Conservation (phyloP, 768 basidiomycete species). For the Sarcodon aspratus region DNA sequence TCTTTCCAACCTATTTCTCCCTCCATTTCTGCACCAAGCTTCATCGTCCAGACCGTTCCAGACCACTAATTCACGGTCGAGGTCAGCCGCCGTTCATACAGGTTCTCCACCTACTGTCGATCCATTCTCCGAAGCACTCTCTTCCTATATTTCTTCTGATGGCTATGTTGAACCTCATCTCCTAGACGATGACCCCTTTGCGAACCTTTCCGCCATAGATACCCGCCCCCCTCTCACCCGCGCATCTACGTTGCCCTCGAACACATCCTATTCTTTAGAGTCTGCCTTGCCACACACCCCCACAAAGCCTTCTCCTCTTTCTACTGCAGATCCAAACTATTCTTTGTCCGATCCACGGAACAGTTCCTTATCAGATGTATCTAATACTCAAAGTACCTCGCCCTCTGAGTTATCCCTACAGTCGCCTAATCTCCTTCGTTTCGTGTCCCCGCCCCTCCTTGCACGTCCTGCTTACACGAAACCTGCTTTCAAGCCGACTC, state of each 20-base stretch:
- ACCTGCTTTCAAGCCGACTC: constrained; percentile 27
- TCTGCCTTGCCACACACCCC: constrained; percentile 2
- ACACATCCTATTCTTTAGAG: constrained; percentile 6
- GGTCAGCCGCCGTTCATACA: constrained; percentile 8
- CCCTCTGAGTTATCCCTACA: constrained; percentile 6
- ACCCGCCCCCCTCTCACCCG: not conserved
- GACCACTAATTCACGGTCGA: constrained; percentile 1
- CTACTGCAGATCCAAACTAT: not conserved
- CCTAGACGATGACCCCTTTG: constrained; percentile 68
- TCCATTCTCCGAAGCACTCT: not conserved
- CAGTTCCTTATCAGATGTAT: constrained; percentile 3
- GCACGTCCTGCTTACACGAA: constrained; percentile 27
- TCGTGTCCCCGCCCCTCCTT: constrained; percentile 23
- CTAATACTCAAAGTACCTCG: constrained; percentile 9
- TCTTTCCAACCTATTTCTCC: constrained; percentile 22
- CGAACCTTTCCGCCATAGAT: constrained; percentile 31
- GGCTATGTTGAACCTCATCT: constrained; percentile 21
- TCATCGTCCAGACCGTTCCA: constrained; percentile 2
- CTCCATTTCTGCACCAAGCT: constrained; percentile 28
- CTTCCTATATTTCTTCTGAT: constrained; percentile 1
- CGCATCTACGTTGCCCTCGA: constrained; percentile 6
- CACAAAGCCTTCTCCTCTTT: constrained; percentile 1
- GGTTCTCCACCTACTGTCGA: constrained; percentile 8
- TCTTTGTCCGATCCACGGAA: not conserved
- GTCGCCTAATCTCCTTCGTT: constrained; percentile 10